These are phyloP conservation scores for Colletotrichum camelliae DNA, from an alignment of 2,329 filamentous ascomycete genomes.

Conservation along the genomic window DNA sequence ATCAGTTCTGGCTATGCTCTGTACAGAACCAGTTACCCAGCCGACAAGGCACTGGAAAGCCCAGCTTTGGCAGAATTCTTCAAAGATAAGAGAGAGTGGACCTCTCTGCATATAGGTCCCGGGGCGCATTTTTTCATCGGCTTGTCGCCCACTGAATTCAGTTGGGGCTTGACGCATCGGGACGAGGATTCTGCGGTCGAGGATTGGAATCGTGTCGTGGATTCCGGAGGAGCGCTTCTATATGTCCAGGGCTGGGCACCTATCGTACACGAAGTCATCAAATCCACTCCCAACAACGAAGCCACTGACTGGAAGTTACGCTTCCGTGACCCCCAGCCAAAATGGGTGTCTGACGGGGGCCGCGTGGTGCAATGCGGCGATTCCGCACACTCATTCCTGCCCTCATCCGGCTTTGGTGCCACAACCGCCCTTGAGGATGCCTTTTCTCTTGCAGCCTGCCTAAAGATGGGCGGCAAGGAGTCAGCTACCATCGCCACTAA, in stretches of 20 bases:
- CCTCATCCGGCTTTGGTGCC: conserved; percentile 45
- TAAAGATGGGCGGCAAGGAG: neutral
- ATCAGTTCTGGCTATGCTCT: neutral
- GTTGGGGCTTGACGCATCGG: neutral
- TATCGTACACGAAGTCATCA: neutral
- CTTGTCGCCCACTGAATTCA: neutral
- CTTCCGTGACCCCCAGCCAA: conserved; percentile 43
- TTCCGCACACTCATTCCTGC: conserved; percentile 45
- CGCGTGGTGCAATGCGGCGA: conserved; percentile 46
- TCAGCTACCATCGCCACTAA: neutral
- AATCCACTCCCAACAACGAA: conserved; percentile 23
- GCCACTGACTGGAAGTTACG: conserved; percentile 45
- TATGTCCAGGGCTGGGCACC: neutral
- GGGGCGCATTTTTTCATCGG: neutral
- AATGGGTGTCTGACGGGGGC: conserved; percentile 38
- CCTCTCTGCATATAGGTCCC: neutral
- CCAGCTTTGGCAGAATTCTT: neutral
- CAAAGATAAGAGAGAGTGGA: neutral
- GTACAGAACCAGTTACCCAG: neutral
- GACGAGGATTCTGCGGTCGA: neutral
- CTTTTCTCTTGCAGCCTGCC: conserved; percentile 37
- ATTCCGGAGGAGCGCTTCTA: neutral
- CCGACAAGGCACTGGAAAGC: neutral
- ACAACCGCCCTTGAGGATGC: conserved; percentile 49
- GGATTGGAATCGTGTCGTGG: neutral